These are phyloP conservation scores for Achlya hypogyna DNA, from an alignment of 352 stramenopile species.

Conservation along the genomic window DNA sequence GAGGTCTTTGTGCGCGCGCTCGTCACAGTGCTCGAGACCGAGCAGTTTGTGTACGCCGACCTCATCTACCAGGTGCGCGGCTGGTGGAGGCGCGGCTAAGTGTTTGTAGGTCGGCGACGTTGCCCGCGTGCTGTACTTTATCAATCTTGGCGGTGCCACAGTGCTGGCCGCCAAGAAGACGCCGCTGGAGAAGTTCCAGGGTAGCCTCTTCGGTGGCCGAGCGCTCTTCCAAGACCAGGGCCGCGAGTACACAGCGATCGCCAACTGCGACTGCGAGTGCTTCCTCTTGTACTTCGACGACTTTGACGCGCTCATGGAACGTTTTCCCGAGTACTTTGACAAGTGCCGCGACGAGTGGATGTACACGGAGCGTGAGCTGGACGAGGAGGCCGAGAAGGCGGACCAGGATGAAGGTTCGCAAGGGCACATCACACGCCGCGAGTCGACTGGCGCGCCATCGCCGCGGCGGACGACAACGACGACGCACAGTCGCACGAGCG, in stretches of 20 bases:
- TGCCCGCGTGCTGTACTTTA: conserved; percentile 4
- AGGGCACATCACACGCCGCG: not conserved
- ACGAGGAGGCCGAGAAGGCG: not conserved
- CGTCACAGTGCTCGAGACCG: conserved; percentile 4
- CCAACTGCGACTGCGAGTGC: conserved; percentile 10
- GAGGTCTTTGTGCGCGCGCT: conserved; percentile 15
- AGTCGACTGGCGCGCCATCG: not conserved
- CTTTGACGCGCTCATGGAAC: conserved; percentile 5
- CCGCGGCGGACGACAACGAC: not conserved
- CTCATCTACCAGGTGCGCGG: conserved; percentile 13
- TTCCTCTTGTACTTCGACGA: conserved; percentile 13
- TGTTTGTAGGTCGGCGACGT: conserved; percentile 10
- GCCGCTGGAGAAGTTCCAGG: not conserved
- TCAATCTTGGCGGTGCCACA: conserved; percentile 7
- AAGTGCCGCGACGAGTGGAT: not conserved
- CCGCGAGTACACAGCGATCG: conserved; percentile 4
- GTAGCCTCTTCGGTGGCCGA: conserved; percentile 5
- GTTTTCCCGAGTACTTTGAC: conserved; percentile 10
- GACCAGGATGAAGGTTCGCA: not conserved
- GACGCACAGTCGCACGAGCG: not conserved
- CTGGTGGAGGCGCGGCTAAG: no score
- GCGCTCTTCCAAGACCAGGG: conserved; percentile 1
- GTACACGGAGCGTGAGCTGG: not conserved
- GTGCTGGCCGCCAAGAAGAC: conserved; percentile 1
- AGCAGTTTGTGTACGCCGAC: conserved; percentile 8